phyloP scores from a whole-genome alignment of 2,329 filamentous ascomycete species.

The Hypoxylon sp. region DNA sequence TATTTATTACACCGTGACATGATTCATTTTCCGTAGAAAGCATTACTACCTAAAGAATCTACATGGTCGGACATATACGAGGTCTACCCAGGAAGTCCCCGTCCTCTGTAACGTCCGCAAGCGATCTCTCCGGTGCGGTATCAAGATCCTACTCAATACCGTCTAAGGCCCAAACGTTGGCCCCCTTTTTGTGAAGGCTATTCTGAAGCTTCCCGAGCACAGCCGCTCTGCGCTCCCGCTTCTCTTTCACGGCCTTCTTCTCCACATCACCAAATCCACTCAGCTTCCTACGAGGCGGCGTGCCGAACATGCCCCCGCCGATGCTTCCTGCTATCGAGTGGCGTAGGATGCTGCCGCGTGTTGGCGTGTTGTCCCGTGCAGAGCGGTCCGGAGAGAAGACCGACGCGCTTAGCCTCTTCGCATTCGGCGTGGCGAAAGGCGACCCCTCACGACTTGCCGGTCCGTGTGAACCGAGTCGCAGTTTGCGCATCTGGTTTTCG shows the following conservation, averaged over 20 bases:
- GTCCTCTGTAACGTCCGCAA: no score
- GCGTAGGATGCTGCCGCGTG: constrained; percentile 50
- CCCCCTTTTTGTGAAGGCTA: constrained; percentile 59
- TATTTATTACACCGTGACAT: no score
- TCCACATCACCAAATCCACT: constrained; percentile 68
- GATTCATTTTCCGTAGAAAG: no score
- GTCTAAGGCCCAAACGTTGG: constrained; percentile 60
- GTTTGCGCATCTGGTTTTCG: constrained; percentile 83
- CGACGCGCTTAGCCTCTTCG: constrained; percentile 38
- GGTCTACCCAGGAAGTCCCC: no score
- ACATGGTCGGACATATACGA: no score
- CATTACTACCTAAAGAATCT: no score
- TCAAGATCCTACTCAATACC: constrained; percentile 53
- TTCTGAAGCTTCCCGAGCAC: constrained; percentile 61
- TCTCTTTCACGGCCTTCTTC: constrained; percentile 64
- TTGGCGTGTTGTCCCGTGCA: constrained; percentile 50
- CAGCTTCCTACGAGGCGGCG: constrained; percentile 67
- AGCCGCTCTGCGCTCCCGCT: constrained; percentile 60
- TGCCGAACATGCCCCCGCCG: constrained; percentile 46
- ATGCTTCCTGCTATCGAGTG: constrained; percentile 42
- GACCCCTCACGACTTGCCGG: constrained; percentile 55
- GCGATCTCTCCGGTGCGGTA: background rate
- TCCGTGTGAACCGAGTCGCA: constrained; percentile 62
- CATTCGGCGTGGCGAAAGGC: constrained; percentile 51
- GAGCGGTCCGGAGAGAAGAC: constrained; percentile 52